These are phyloP conservation scores for Hypoxylon fuscum DNA, from an alignment of 495 filamentous ascomycete species.

Conservation along the genomic window DNA sequence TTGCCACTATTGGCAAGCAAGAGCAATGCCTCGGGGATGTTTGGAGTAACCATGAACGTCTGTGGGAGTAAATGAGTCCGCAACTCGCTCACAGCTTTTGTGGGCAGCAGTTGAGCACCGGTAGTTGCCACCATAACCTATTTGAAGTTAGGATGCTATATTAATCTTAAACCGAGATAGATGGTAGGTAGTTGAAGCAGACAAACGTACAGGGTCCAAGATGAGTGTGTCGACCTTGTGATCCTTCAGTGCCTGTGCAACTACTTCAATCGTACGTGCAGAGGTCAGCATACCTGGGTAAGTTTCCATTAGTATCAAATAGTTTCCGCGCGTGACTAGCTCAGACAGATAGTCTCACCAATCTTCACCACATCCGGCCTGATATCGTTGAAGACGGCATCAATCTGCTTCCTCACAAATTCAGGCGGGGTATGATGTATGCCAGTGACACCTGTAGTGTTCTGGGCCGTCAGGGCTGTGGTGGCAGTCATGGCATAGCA, in stretches of 20 bases:
- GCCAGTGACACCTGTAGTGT: constrained; percentile 82
- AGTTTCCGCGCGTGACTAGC: background rate
- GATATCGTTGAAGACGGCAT: constrained; percentile 83
- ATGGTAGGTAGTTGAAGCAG: constrained; percentile 1
- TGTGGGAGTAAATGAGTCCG: constrained; percentile 74
- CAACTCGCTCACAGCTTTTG: constrained; percentile 71
- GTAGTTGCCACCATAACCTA: constrained; percentile 95
- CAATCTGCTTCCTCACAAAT: constrained; percentile 86
- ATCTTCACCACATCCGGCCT: constrained; percentile 91
- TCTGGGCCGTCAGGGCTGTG: constrained; percentile 93
- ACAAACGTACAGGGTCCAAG: constrained; percentile 77
- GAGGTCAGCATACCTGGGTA: constrained; percentile 89
- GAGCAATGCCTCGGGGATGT: constrained; percentile 85
- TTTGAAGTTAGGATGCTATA: constrained; percentile 8
- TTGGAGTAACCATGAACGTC: constrained; percentile 86
- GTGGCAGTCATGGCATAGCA: constrained; percentile 98
- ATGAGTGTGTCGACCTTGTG: constrained; percentile 72
- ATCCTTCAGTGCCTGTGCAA: constrained; percentile 71
- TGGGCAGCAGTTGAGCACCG: constrained; percentile 77
- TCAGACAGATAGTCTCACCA: constrained; percentile 60
- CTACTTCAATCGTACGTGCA: constrained; percentile 74
- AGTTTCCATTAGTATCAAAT: constrained; percentile 10
- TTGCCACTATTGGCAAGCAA: constrained; percentile 69
- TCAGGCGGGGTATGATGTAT: constrained; percentile 81
- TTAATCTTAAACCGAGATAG: too few species aligned